These are phyloP conservation scores for Papiliotrema nemorosa DNA, from an alignment of 1,284 basidiomycete species.

Conservation along the genomic window DNA sequence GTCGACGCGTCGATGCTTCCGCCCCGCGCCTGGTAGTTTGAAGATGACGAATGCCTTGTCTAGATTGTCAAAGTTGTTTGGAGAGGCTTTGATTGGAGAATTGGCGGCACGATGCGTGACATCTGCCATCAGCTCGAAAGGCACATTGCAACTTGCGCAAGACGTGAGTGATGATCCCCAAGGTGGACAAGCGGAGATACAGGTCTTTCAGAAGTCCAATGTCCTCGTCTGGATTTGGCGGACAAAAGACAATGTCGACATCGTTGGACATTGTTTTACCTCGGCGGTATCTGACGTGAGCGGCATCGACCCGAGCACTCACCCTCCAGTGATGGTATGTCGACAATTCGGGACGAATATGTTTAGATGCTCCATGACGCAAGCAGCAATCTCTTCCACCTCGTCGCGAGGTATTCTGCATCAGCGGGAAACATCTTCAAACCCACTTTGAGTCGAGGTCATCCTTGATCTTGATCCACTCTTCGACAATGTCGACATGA, in stretches of 20 bases:
- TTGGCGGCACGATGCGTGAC: conserved; percentile 21
- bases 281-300: conserved; percentile 36
- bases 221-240: conserved; percentile 35
- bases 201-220: conserved; percentile 31
- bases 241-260: conserved; percentile 47
- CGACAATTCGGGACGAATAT: conserved; percentile 38
- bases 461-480: conserved; percentile 41
- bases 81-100: conserved; percentile 27
- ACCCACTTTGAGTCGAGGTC: conserved; percentile 42
- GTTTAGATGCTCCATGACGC: conserved; percentile 37
- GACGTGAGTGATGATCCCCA: conserved; percentile 46
- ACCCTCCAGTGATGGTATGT: conserved; percentile 45
- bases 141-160: conserved; percentile 24
- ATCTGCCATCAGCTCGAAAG: conserved; percentile 17
- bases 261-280: conserved; percentile 45
- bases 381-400: conserved; percentile 41
- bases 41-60: conserved; percentile 48
- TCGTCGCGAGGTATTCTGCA: conserved; percentile 42
- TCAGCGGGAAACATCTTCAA: not conserved
- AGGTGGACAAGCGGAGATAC: conserved; percentile 26
- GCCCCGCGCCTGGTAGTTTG: conserved; percentile 24
- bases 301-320: conserved; percentile 5
- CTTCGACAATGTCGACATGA: conserved; percentile 42
- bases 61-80: conserved; percentile 49
- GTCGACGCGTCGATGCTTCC: conserved; percentile 44